These are phyloP conservation scores for Nigrospora osmanthi DNA, from an alignment of 2,329 filamentous ascomycete species.

Conservation along the genomic window DNA sequence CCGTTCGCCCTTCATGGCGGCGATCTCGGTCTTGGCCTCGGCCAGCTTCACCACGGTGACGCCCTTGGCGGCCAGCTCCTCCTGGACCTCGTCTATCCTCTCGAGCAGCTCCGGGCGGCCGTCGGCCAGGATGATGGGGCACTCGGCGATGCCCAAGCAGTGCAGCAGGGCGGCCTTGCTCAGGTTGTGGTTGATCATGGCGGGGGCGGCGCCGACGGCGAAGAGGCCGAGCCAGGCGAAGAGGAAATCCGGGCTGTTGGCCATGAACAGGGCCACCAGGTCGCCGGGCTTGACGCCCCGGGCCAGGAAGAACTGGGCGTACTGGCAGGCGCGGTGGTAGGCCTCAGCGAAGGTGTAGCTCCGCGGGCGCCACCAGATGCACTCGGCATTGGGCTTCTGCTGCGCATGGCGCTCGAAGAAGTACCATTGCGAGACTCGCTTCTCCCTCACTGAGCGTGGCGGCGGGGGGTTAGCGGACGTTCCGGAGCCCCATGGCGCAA, in stretches of 20 bases:
- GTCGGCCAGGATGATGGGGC: constrained; percentile 52
- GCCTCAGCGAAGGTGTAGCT: constrained; percentile 52
- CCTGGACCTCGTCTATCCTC: constrained; percentile 50
- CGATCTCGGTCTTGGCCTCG: constrained; percentile 31
- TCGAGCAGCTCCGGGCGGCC: constrained; percentile 42
- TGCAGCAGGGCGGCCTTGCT: constrained; percentile 56
- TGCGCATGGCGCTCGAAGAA: constrained; percentile 50
- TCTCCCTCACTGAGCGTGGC: constrained; percentile 33
- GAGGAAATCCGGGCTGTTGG: constrained; percentile 60
- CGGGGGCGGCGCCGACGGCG: constrained; percentile 60
- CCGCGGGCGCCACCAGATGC: constrained; percentile 60
- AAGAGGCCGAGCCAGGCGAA: constrained; percentile 58
- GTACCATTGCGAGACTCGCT: constrained; percentile 56
- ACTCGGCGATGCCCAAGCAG: constrained; percentile 51
- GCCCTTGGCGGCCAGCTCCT: constrained; percentile 37
- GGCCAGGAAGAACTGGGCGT: constrained; percentile 52
- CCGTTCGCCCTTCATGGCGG: constrained; percentile 36
- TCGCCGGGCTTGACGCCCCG: constrained; percentile 51
- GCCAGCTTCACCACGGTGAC: constrained; percentile 50
- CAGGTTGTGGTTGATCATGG: constrained; percentile 65
- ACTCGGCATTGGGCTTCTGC: constrained; percentile 42
- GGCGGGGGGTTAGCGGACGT: no score
- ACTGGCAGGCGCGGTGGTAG: constrained; percentile 49
- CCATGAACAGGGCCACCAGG: constrained; percentile 58
- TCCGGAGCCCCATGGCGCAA: neutral